A percentile compares a stretch with the other conserved stretches of the same genome.
These are phyloP conservation scores for Seiridium unicorne DNA, from an alignment of 2,329 filamentous ascomycete species.

Conservation along the genomic window DNA sequence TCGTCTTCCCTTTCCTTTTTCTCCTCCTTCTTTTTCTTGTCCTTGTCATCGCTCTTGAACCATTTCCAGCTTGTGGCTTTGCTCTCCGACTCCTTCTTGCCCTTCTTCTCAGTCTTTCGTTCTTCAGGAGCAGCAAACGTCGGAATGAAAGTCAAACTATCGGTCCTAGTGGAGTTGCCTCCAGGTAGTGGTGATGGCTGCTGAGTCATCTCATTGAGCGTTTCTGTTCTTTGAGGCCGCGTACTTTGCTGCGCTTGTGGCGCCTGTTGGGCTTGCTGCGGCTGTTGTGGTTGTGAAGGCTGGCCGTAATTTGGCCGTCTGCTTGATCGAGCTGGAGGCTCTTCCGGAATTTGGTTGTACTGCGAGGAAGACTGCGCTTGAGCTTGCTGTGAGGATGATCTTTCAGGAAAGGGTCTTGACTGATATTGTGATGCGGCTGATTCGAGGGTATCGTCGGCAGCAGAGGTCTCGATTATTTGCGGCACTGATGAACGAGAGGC, in stretches of 20 bases:
- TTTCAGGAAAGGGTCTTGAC: slow-evolving; percentile 44
- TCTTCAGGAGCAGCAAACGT: slow-evolving; percentile 64
- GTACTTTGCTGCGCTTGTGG: slow-evolving; percentile 16
- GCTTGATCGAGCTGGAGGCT: slow-evolving; percentile 46
- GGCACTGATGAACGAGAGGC: slow-evolving; percentile 38
- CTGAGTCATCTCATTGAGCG: slow-evolving; percentile 63
- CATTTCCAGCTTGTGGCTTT: slow-evolving; percentile 81
- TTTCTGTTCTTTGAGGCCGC: slow-evolving; percentile 35
- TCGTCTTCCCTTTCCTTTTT: slow-evolving; percentile 60
- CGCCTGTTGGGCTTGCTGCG: slow-evolving; percentile 12
- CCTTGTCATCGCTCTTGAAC: slow-evolving; percentile 77
- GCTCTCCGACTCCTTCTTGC: slow-evolving; percentile 57
- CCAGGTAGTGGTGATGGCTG: slow-evolving; percentile 69
- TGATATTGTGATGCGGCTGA: slow-evolving; percentile 17
- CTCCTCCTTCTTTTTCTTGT: slow-evolving; percentile 66
- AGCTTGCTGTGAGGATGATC: slow-evolving; percentile 52
- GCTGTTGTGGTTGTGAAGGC: slow-evolving; percentile 18
- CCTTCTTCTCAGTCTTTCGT: slow-evolving; percentile 72
- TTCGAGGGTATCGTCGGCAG: slow-evolving; percentile 37
- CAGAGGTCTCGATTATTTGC: slow-evolving; percentile 65
- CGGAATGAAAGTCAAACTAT: slow-evolving; percentile 77
- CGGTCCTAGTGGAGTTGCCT: slow-evolving; percentile 62
- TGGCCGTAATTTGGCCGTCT: slow-evolving; percentile 37
- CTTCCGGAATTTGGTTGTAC: slow-evolving; percentile 37
- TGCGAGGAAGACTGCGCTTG: slow-evolving; percentile 45